Conservation (phyloP, 768 basidiomycete genomes). For the Podaxis sp. region DNA sequence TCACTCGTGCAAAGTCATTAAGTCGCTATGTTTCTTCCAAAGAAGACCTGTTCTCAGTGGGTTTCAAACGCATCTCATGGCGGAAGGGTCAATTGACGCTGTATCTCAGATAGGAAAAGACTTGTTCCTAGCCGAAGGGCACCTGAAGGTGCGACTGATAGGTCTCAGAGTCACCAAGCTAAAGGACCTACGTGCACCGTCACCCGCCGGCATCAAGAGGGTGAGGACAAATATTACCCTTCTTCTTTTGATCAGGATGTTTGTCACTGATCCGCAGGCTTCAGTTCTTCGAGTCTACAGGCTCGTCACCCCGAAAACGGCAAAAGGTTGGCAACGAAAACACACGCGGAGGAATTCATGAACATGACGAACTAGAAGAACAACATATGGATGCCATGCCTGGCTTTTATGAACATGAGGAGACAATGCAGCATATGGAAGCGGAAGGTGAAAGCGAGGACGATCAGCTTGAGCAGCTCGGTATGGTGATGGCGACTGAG, state of each 20-base stretch:
- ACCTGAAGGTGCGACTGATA: conserved; percentile 79
- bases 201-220: conserved; percentile 66
- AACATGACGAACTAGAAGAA: conserved; percentile 25
- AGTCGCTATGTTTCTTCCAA: conserved; percentile 76
- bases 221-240: conserved; percentile 38
- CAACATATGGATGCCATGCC: conserved; percentile 44
- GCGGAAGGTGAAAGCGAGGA: conserved; percentile 21
- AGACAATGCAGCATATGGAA: conserved; percentile 30
- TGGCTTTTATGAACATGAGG: conserved; percentile 52
- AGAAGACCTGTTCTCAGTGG: conserved; percentile 74
- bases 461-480: conserved; percentile 18
- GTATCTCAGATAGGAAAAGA: conserved; percentile 71
- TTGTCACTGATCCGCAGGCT: not conserved
- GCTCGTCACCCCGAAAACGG: conserved; percentile 16
- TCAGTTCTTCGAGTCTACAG: conserved; percentile 59
- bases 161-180: conserved; percentile 88
- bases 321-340: conserved; percentile 28
- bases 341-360: conserved; percentile 21
- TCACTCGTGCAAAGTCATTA: conserved; percentile 82
- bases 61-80: conserved; percentile 23
- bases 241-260: not conserved
- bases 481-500: not conserved
- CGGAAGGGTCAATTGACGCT: not conserved
- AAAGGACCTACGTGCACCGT: conserved; percentile 66
- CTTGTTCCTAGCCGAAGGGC: conserved; percentile 77